Evolutionary conservation across 2,329 filamentous ascomycete genomes (phyloP), one percentile per base, ranked within the genome.

Genomic region (Botrytis byssoidea): DNA sequence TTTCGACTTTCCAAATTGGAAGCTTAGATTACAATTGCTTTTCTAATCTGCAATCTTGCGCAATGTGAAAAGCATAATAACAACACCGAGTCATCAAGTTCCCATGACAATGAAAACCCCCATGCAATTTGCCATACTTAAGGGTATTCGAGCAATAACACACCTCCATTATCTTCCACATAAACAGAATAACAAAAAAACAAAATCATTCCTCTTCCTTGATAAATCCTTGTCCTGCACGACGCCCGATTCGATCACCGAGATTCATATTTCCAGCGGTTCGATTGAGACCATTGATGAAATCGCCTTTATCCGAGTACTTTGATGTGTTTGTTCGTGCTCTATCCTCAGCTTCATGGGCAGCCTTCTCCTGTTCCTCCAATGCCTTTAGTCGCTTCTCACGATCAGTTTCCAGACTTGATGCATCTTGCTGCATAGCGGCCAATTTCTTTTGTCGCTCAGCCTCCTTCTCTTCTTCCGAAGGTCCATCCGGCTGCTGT

Each of bases 401-500:
- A 46, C 94, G 90, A 77, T 92, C 90, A n/a, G 85, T 80, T 78
- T 95, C 92, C 66, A 97, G 84, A 18, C 91, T 88, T 1, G 86
- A 86, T 7, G 92, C 92, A 42, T 90, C 91, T 29, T 87, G 87
- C 81, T 93, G 91, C 92, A 94, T 94, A 14, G 89, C 90, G 25
- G 90, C 91, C 29, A 94, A 83, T 80, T 90, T 93, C 37, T 87
- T 86, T 20, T 90, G 89, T n/a, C 86, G 86, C 75, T 92, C 90
- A 35, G 88, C 87, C 32, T 87, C 87, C 10, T 81, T 82, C 6
- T 83, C 82, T 74, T 73, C 72, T 65, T 77, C 75, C 18, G 71
- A 65, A 20, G 67, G 57, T 14, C 65, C 72, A 37, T 63, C 46
- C 9, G 20, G 32, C 55, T 68, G 66, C n/a, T 70, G 48, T 61